Evolutionary conservation across 2,329 filamentous ascomycete species (phyloP).

Genomic region (Colletotrichum karsti): DNA sequence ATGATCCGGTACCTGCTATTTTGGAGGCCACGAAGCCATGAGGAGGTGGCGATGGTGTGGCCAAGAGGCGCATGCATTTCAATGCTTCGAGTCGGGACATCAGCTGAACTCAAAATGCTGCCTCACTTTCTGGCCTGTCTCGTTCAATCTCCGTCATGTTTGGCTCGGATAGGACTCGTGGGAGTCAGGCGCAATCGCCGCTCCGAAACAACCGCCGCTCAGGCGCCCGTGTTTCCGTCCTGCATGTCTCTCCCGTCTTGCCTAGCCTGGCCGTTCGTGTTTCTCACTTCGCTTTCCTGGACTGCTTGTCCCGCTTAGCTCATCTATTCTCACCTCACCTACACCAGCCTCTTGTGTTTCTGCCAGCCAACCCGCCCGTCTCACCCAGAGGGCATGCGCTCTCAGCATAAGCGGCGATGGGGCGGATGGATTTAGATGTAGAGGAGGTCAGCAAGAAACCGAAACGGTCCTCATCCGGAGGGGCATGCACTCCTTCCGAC

Average conservation of each 20-base stretch:
- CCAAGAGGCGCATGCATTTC: conserved; percentile 23
- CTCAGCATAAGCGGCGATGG: too few relatives aligned
- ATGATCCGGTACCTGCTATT: neutral
- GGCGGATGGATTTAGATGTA: neutral
- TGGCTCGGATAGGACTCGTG: conserved; percentile 4
- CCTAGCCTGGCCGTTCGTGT: conserved; percentile 11
- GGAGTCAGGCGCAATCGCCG: conserved; percentile 17
- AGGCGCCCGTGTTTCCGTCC: conserved; percentile 24
- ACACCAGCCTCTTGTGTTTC: neutral
- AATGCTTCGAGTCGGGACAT: conserved; percentile 23
- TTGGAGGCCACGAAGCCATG: neutral
- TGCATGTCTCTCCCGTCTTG: conserved; percentile 11
- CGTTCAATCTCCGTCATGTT: conserved; percentile 2
- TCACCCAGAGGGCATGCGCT: neutral
- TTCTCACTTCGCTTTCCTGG: conserved; percentile 6
- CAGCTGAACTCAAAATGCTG: conserved; percentile 22
- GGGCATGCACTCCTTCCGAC: conserved; percentile 17
- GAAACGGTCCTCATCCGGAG: conserved; percentile 2
- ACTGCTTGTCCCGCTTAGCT: neutral
- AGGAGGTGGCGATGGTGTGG: conserved; percentile 7
- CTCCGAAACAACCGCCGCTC: conserved; percentile 26
- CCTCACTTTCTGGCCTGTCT: conserved; percentile 16
- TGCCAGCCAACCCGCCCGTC: neutral
- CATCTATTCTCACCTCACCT: neutral
- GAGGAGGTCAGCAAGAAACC: conserved; percentile 21